These are phyloP conservation scores for Stachybotrys chlorohalonatus DNA, from an alignment of 2,329 filamentous ascomycete genomes.

Conservation along the genomic window DNA sequence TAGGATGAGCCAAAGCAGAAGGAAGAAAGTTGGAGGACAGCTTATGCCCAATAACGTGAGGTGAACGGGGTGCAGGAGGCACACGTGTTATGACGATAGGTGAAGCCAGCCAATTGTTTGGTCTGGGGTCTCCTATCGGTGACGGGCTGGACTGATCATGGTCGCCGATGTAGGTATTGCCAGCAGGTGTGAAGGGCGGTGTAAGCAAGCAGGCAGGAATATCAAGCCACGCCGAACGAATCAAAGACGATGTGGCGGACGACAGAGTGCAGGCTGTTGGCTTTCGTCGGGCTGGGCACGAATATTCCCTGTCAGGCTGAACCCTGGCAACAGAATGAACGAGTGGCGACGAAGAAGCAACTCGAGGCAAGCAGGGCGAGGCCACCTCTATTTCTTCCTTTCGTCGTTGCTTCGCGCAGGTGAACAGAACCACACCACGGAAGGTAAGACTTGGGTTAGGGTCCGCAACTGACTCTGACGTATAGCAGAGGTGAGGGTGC, in stretches of 20 bases:
- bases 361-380: neutral
- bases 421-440: neutral
- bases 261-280: neutral
- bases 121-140: constrained; percentile 9
- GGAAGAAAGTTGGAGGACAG: neutral
- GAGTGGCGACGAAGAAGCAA: neutral
- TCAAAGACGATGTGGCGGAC: neutral
- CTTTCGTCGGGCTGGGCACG: neutral
- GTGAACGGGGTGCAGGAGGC: neutral
- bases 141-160: constrained; percentile 12
- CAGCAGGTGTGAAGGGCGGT: neutral
- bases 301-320: neutral
- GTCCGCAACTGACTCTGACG: too few species aligned
- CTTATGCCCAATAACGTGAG: neutral
- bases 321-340: neutral
- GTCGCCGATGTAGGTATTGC: constrained; percentile 3
- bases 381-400: neutral
- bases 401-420: neutral
- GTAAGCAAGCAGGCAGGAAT: neutral
- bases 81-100: neutral
- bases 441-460: neutral
- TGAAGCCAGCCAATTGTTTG: constrained; percentile 3
- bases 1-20: too few species aligned
- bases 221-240: neutral
- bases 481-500: too few species aligned